Evolutionary conservation across 345 rosid genomes (phyloP).

Genomic region (Raphanus sativus): DNA sequence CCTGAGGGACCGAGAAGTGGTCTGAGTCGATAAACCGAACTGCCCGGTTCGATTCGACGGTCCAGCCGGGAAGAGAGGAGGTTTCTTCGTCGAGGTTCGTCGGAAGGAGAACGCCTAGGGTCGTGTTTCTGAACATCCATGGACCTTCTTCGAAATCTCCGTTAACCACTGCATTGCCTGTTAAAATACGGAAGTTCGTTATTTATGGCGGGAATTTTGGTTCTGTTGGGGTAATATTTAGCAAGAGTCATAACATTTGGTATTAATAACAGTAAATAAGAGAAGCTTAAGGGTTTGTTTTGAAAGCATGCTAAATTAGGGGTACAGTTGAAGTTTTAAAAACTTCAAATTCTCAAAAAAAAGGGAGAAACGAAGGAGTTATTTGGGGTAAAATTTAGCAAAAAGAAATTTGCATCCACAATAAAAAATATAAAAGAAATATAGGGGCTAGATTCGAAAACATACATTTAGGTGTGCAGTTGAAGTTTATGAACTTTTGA

Average conservation of each 20-base stretch:
- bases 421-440: too few species aligned
- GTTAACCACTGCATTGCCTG: conserved; percentile 85
- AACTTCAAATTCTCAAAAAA: too few species aligned
- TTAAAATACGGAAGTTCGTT: background rate
- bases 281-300: background rate
- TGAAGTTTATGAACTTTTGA: too few species aligned
- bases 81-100: conserved; percentile 84
- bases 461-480: too few species aligned
- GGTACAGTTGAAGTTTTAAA: background rate
- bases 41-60: conserved; percentile 81
- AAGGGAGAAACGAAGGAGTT: background rate
- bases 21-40: conserved; percentile 80
- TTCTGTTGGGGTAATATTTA: background rate
- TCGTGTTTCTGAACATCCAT: conserved; percentile 80
- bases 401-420: too few species aligned
- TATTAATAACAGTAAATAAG: background rate
- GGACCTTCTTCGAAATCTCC: conserved; percentile 95
- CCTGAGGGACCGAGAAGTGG: conserved; percentile 74
- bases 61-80: conserved; percentile 92
- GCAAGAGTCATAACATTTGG: background rate
- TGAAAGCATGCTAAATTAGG: background rate
- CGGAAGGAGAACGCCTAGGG: conserved; percentile 81
- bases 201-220: background rate
- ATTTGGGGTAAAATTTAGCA: background rate
- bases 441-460: too few species aligned